Conservation (phyloP, 1,284 basidiomycete genomes). For the Malassezia arunalokei region DNA sequence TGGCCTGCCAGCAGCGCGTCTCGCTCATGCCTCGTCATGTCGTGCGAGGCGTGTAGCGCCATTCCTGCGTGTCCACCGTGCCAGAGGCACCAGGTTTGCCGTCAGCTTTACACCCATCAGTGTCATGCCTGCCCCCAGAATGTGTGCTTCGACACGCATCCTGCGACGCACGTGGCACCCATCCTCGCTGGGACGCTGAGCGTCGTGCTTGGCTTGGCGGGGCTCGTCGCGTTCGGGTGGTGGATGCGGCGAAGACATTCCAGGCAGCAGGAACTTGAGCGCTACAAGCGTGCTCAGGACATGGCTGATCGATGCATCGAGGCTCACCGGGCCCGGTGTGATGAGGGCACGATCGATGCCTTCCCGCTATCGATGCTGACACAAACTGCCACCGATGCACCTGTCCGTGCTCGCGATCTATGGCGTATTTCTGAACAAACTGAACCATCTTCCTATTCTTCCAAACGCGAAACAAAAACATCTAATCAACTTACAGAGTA, state of each 20-base stretch:
- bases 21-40: neutral
- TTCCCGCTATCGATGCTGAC: neutral
- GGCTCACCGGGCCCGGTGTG: neutral
- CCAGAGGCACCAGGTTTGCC: neutral
- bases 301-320: neutral
- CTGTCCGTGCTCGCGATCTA: neutral
- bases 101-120: slow-evolving; percentile 11
- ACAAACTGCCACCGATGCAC: neutral
- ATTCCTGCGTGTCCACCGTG: slow-evolving; percentile 12
- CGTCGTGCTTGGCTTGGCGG: neutral
- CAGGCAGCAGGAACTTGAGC: neutral
- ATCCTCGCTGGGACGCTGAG: neutral
- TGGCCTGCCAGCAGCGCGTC: neutral
- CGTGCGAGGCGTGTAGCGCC: neutral
- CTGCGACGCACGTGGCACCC: neutral
- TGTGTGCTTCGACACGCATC: neutral
- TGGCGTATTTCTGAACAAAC: slow-evolving; percentile 12
- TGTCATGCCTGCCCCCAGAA: slow-evolving; percentile 10
- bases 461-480: neutral
- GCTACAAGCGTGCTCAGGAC: neutral
- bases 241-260: neutral
- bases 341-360: neutral
- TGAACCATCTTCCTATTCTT: neutral
- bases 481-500: neutral
- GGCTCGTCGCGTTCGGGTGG: neutral